phyloP scores from a whole-genome alignment of 2,329 filamentous ascomycete genomes.

The Pyrenophora teres region DNA sequence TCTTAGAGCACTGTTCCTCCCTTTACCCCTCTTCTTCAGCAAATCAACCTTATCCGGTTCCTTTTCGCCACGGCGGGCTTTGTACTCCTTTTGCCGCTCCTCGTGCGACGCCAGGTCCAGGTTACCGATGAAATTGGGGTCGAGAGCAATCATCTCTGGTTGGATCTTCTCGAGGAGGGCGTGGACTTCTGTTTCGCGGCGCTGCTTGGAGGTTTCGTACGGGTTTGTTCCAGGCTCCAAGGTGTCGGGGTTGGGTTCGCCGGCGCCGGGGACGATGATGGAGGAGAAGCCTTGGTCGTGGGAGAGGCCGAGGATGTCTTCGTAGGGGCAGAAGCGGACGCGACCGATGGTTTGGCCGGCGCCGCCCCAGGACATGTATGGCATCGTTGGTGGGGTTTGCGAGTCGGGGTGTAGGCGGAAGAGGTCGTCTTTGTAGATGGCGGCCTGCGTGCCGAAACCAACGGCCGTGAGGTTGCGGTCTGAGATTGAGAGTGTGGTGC shows the following conservation, averaged over 20 bases:
- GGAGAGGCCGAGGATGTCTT: constrained; percentile 85
- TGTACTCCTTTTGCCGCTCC: constrained; percentile 73
- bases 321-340: constrained; percentile 89
- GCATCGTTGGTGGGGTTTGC: constrained; percentile 70
- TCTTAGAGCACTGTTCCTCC: constrained; percentile 85
- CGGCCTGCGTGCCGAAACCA: constrained; percentile 86
- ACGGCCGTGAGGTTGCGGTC: constrained; percentile 87
- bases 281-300: constrained; percentile 88
- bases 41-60: constrained; percentile 62
- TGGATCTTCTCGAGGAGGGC: constrained; percentile 89
- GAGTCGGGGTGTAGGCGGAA: constrained; percentile 73
- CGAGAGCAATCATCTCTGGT: constrained; percentile 94
- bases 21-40: constrained; percentile 77
- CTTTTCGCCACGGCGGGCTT: constrained; percentile 71
- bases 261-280: constrained; percentile 89
- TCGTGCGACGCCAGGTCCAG: constrained; percentile 81
- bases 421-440: constrained; percentile 81
- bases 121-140: constrained; percentile 89
- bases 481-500: constrained; percentile 82
- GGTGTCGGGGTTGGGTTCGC: constrained; percentile 94
- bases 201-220: constrained; percentile 89
- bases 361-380: constrained; percentile 92
- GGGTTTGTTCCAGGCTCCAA: constrained; percentile 80
- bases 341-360: constrained; percentile 81
- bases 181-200: constrained; percentile 91